Evolutionary conservation across 305 asterid species (phyloP).

Genomic region (Fraxinus baroniana): DNA sequence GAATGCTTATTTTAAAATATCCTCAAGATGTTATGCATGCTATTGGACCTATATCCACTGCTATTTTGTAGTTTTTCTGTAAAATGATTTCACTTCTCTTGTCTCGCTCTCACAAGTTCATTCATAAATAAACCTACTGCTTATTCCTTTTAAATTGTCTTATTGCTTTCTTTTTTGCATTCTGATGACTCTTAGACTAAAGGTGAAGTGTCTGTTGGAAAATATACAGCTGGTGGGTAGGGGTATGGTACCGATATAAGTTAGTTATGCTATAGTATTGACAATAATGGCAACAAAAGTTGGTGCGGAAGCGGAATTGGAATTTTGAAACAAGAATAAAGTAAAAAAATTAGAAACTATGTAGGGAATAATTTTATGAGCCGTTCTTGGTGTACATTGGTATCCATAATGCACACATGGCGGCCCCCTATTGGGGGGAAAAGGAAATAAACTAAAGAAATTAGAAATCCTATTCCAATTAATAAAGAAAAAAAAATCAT

Average conservation of each 20-base stretch:
- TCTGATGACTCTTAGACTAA: slow-evolving; percentile 2
- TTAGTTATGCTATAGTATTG: background rate
- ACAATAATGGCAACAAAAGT: background rate
- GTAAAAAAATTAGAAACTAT: background rate
- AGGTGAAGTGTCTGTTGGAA: background rate
- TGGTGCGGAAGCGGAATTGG: background rate
- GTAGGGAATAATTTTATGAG: background rate
- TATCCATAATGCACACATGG: no score
- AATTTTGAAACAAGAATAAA: background rate
- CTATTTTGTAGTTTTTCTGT: background rate
- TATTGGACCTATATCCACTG: background rate
- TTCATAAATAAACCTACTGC: background rate
- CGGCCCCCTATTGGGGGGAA: no score
- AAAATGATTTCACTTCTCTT: background rate
- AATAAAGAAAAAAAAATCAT: background rate
- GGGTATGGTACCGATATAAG: background rate
- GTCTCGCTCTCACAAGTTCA: background rate
- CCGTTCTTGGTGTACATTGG: no score
- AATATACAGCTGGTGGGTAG: background rate
- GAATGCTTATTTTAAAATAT: slow-evolving; percentile 9
- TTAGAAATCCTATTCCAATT: background rate
- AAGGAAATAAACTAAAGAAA: background rate
- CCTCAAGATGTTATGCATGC: slow-evolving; percentile 11
- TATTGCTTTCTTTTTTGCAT: background rate
- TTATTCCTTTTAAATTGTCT: background rate